A percentile compares a stretch with the other conserved stretches of the same genome.
phyloP scores from a whole-genome alignment of 768 basidiomycete species.

The Phylloporus arenicola region DNA sequence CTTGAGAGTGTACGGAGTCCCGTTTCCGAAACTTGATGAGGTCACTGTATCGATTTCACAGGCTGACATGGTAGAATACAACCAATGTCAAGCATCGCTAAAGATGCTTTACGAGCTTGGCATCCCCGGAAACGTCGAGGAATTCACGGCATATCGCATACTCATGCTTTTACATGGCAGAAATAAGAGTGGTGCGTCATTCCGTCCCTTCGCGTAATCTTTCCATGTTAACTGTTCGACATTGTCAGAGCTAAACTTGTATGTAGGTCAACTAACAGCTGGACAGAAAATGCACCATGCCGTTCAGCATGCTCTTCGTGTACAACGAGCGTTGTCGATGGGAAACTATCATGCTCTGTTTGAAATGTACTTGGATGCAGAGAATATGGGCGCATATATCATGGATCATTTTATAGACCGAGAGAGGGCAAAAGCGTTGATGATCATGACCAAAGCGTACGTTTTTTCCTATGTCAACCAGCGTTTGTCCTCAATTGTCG shows the following conservation, averaged over 20 bases:
- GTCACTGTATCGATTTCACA: conserved; percentile 33
- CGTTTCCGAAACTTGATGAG: neutral
- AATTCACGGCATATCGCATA: conserved; percentile 97
- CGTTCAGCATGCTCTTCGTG: conserved; percentile 84
- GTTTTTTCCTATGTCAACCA: conserved; percentile 28
- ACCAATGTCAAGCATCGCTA: conserved; percentile 91
- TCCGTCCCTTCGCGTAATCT: neutral
- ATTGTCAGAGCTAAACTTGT: conserved; percentile 81
- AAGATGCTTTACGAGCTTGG: conserved; percentile 90
- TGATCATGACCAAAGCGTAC: conserved; percentile 91
- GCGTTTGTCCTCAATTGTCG: neutral
- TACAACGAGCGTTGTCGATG: conserved; percentile 84
- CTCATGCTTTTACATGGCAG: conserved; percentile 92
- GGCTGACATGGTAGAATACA: conserved; percentile 98
- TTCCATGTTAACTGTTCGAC: conserved; percentile 1
- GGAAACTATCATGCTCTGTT: conserved; percentile 95
- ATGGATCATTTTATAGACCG: conserved; percentile 98
- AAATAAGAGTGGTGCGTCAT: conserved; percentile 81
- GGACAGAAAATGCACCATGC: conserved; percentile 77
- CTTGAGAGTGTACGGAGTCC: conserved; percentile 68
- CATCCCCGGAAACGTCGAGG: conserved; percentile 86
- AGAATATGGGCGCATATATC: conserved; percentile 97
- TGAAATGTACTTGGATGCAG: conserved; percentile 73
- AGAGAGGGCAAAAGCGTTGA: conserved; percentile 80
- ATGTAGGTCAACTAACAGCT: conserved; percentile 95